These are phyloP conservation scores for Microstegium vimineum DNA, from an alignment of 176 grass and related monocot species.

Conservation along the genomic window DNA sequence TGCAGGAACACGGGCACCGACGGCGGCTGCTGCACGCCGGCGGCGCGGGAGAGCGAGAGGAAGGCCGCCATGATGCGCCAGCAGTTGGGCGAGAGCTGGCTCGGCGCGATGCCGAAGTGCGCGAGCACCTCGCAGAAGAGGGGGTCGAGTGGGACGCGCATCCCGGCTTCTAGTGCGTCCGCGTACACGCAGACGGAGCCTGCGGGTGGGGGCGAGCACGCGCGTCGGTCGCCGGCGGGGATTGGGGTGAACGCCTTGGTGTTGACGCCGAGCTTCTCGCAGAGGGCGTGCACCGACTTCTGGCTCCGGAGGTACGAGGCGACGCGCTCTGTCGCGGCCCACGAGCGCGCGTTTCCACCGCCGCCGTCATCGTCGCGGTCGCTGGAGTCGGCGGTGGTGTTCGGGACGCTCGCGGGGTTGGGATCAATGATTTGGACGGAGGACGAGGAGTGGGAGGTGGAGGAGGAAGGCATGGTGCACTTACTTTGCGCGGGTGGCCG, in stretches of 20 bases:
- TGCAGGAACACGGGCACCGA: background rate
- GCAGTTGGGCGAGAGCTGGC: conserved; percentile 23
- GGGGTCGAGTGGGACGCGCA: background rate
- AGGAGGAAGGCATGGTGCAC: background rate
- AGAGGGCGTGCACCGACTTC: background rate
- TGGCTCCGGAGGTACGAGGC: background rate
- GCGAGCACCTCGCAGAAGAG: background rate
- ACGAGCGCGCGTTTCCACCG: background rate
- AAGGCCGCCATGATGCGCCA: conserved; percentile 26
- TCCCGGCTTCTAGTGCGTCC: background rate
- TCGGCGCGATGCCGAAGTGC: conserved; percentile 17
- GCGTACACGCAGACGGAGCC: background rate
- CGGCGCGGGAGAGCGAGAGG: background rate
- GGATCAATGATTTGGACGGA: background rate
- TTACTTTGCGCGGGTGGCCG: background rate
- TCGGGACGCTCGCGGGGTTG: background rate
- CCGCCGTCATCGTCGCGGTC: background rate
- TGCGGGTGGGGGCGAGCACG: background rate
- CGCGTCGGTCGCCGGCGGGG: background rate
- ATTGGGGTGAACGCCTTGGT: background rate
- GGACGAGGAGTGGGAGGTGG: background rate
- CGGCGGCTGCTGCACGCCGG: background rate
- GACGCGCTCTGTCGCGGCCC: background rate
- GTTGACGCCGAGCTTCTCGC: background rate
- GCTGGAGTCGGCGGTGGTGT: background rate